These are phyloP conservation scores for Botrytis fabae DNA, from an alignment of 2,329 filamentous ascomycete genomes.

Conservation along the genomic window DNA sequence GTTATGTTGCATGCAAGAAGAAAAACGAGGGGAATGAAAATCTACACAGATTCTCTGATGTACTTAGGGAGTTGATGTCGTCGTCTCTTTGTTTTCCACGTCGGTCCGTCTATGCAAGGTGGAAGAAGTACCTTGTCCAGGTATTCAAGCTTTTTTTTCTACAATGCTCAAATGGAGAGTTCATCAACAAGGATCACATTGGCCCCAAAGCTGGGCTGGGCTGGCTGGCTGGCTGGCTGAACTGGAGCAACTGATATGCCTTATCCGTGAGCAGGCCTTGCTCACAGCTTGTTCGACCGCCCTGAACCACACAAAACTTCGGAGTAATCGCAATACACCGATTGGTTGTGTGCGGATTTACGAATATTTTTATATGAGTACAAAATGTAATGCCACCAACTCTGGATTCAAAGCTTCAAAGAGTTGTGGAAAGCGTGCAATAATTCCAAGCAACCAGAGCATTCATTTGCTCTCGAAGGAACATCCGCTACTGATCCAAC, in stretches of 20 bases:
- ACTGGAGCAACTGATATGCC: constrained; percentile 3
- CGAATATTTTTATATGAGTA: constrained; percentile 22
- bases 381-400: constrained; percentile 4
- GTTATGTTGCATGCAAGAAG: constrained; percentile 21
- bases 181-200: constrained; percentile 12
- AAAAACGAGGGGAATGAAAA: background rate
- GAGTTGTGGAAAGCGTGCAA: background rate
- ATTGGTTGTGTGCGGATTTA: constrained; percentile 9
- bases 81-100: constrained; percentile 19
- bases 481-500: background rate
- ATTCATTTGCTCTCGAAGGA: background rate
- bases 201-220: background rate
- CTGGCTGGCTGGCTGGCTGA: background rate
- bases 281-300: background rate
- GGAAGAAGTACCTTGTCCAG: constrained; percentile 19
- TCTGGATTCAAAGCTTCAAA: background rate
- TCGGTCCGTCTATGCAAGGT: constrained; percentile 14
- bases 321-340: constrained; percentile 18
- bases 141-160: constrained; percentile 9
- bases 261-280: constrained; percentile 10
- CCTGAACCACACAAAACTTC: background rate
- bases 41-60: background rate
- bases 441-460: background rate
- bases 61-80: constrained; percentile 1
- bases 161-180: constrained; percentile 9